Percentiles rank a stretch among this genome's conserved stretches.
These are phyloP conservation scores for Syzygium malaccense DNA, from an alignment of 441 rosid genomes.

Conservation along the genomic window DNA sequence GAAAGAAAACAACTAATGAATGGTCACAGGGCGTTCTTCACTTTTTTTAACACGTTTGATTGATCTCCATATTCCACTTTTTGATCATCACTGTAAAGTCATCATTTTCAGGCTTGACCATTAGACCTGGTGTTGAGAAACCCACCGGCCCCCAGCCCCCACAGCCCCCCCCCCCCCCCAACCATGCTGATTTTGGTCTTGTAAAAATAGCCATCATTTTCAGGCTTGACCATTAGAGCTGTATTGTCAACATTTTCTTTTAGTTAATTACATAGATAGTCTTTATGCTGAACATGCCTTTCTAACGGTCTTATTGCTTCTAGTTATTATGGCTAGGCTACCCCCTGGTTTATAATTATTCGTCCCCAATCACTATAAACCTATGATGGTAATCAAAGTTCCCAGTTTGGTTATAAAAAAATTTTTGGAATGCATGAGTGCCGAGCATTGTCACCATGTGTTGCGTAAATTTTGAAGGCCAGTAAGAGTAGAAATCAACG, in stretches of 20 bases:
- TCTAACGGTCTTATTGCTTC: neutral
- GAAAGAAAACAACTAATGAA: neutral
- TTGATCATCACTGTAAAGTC: neutral
- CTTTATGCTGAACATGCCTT: neutral
- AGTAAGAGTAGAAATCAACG: neutral
- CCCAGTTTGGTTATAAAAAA: neutral
- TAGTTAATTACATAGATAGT: neutral
- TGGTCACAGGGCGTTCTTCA: neutral
- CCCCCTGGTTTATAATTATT: neutral
- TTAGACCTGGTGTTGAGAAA: neutral
- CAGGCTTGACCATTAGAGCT: too few species aligned
- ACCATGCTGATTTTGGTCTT: neutral
- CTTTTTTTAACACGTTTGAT: neutral
- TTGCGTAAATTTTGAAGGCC: neutral
- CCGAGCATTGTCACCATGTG: neutral
- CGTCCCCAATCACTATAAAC: neutral
- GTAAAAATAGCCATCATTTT: neutral
- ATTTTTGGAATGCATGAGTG: neutral
- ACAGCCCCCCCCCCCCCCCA: rapidly evolving
- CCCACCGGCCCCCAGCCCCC: too few species aligned
- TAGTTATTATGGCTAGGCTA: neutral
- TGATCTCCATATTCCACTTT: neutral
- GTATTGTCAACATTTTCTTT: neutral
- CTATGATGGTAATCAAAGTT: neutral
- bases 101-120: neutral